These are phyloP conservation scores for Microsporum canis DNA, from an alignment of 2,329 filamentous ascomycete species.

Conservation along the genomic window DNA sequence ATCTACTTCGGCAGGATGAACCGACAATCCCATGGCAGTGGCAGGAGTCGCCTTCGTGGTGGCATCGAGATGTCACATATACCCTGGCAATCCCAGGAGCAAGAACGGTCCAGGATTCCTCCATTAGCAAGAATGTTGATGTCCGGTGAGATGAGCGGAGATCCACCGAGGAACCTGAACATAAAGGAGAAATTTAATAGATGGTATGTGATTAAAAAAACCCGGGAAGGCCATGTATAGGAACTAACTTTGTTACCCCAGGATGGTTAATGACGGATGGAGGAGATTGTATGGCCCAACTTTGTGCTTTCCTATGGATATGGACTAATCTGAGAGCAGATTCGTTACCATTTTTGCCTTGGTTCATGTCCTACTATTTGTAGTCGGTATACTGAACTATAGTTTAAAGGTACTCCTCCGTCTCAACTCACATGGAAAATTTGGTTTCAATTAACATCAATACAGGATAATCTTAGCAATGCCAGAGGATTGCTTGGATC, in stretches of 20 bases:
- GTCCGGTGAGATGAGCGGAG: slow-evolving; percentile 69
- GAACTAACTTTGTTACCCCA: slow-evolving; percentile 9
- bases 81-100: neutral
- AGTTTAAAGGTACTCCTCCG: slow-evolving; percentile 47
- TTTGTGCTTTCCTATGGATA: neutral
- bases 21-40: neutral
- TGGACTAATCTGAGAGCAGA: slow-evolving; percentile 44
- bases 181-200: slow-evolving; percentile 62
- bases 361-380: slow-evolving; percentile 64
- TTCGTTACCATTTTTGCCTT: slow-evolving; percentile 67
- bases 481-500: slow-evolving; percentile 60
- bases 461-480: slow-evolving; percentile 52
- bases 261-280: slow-evolving; percentile 82
- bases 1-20: neutral
- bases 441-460: neutral
- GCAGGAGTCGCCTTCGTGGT: neutral
- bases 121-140: slow-evolving; percentile 71
- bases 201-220: slow-evolving; percentile 35
- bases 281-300: slow-evolving; percentile 55
- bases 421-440: neutral
- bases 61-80: slow-evolving; percentile 2
- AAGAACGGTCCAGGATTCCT: slow-evolving; percentile 68
- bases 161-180: slow-evolving; percentile 57
- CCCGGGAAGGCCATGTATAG: neutral
- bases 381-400: slow-evolving; percentile 71